Evolutionary conservation across 371 early-diverging fungal species (phyloP).

Genomic region (Mortierella sp.): DNA sequence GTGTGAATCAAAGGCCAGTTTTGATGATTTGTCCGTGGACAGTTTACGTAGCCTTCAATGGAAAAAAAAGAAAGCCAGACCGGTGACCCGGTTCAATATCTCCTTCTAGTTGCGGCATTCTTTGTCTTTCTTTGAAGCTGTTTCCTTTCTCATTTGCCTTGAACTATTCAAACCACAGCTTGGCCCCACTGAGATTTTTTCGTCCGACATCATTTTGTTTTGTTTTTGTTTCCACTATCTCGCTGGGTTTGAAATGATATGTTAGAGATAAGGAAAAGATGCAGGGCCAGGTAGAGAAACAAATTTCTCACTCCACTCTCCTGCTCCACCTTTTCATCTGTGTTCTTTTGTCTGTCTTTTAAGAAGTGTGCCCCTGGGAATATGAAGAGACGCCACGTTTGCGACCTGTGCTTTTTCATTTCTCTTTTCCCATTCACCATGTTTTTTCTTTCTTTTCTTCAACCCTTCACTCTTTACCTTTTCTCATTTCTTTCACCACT

Average conservation of each 20-base stretch:
- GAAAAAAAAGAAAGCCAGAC: background rate
- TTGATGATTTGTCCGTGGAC: constrained; percentile 5
- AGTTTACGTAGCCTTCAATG: background rate
- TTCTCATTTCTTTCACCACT: background rate
- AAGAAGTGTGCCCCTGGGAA: background rate
- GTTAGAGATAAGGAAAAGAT: background rate
- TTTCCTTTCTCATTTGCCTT: background rate
- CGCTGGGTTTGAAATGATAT: background rate
- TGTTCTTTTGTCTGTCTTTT: background rate
- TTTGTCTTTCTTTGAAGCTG: background rate
- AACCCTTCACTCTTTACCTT: background rate
- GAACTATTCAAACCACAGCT: background rate
- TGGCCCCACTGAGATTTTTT: background rate
- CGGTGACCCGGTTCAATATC: background rate
- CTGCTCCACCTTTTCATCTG: background rate
- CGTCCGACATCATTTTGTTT: background rate
- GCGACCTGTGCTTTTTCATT: constrained; percentile 13
- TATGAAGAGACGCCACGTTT: background rate
- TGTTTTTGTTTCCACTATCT: background rate
- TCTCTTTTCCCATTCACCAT: background rate
- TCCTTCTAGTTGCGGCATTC: background rate
- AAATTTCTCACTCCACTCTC: background rate
- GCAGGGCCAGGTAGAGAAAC: background rate
- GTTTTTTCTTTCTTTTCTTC: background rate
- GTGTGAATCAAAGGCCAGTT: background rate